Conservation (phyloP, 1,284 basidiomycete genomes). For the Fereydounia khargensis region DNA sequence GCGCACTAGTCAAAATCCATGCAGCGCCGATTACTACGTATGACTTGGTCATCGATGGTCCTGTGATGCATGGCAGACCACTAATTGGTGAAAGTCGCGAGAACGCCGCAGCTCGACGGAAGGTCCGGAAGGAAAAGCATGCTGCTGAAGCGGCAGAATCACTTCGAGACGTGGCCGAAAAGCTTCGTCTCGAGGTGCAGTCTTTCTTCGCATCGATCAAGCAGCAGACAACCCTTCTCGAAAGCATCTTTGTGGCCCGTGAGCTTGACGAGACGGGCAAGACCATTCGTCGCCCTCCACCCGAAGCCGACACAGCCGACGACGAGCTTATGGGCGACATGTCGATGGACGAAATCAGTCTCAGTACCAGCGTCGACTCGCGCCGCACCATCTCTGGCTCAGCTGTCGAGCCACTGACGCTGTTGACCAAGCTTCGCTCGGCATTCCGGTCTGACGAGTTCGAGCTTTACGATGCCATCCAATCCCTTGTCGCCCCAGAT, state of each 20-base stretch:
- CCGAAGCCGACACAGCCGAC: background rate
- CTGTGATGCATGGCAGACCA: slow-evolving; percentile 1
- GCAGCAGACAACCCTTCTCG: slow-evolving; percentile 24
- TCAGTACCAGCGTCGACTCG: background rate
- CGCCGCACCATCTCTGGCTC: slow-evolving; percentile 7
- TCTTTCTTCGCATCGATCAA: slow-evolving; percentile 44
- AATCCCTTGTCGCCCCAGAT: slow-evolving; percentile 4
- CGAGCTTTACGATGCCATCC: slow-evolving; percentile 39
- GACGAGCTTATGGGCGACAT: too few species aligned
- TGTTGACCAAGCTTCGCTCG: slow-evolving; percentile 23
- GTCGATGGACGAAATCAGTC: background rate
- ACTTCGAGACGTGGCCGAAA: slow-evolving; percentile 17
- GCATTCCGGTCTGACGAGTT: slow-evolving; percentile 41
- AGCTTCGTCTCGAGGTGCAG: slow-evolving; percentile 44
- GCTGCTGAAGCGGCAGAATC: slow-evolving; percentile 8
- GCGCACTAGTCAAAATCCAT: slow-evolving; percentile 38
- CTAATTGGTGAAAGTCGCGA: background rate
- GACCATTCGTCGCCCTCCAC: slow-evolving; percentile 20
- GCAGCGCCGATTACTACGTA: slow-evolving; percentile 33
- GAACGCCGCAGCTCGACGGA: background rate
- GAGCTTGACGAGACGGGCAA: slow-evolving; percentile 44
- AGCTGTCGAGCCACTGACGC: slow-evolving; percentile 19
- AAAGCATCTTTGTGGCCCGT: slow-evolving; percentile 38
- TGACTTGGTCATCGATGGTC: slow-evolving; percentile 40
- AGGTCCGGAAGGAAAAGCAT: slow-evolving; percentile 12